Base-by-base conservation (phyloP, 139 green algal species). In the Trebouxia sp. region DNA sequence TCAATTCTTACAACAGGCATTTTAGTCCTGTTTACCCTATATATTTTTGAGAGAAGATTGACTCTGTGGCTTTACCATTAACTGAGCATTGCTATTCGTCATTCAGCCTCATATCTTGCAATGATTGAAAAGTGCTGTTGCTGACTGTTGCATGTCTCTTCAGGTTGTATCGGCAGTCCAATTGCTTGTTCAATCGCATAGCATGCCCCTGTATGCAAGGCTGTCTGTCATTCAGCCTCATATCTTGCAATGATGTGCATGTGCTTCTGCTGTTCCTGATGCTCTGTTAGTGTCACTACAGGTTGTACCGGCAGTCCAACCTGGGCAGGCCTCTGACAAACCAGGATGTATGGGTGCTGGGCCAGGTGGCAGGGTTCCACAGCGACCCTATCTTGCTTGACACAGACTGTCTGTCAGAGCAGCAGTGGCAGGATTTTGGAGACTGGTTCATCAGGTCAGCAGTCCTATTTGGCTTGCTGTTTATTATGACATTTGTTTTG, bases 281-380 rank as follows among this genome's bases (percentile, higher is more conserved):
- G n/a, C n/a, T n/a, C n/a, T n/a, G n/a, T n/a, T n/a, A n/a, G n/a
- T n/a, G n/a, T n/a, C n/a, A n/a, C n/a, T 76, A 62, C 78, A 82
- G 78, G 30, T 42, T 51, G 5, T 82, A 69, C 62, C 32, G 48
- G 62, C 28, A 30, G 37, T 67, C 45, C 30, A 24, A 32, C 17
- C 62, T 82, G 42, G 56, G 35, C 10, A 38, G 78, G 11, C 28
- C 42, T 11, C 58, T 82, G 14, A 69, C 74, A 14, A 65, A 43
- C 12, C 62, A 82, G 7, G 78, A 82, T 45, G 20, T 82, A 32
- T 38, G 43, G 28, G 56, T 77, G 41, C 43, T 82, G 62, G 41
- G 62, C 15, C 53, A 82, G 30, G 43, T 82, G 43, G 78, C 78
- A 51, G 78, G 78, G 28, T 82, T 77, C 2, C 28, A 66, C 30